Percentiles rank a stretch among this genome's conserved stretches.
Evolutionary conservation across 257 asterid species (phyloP).

Genomic region (Cinchona pubescens): DNA sequence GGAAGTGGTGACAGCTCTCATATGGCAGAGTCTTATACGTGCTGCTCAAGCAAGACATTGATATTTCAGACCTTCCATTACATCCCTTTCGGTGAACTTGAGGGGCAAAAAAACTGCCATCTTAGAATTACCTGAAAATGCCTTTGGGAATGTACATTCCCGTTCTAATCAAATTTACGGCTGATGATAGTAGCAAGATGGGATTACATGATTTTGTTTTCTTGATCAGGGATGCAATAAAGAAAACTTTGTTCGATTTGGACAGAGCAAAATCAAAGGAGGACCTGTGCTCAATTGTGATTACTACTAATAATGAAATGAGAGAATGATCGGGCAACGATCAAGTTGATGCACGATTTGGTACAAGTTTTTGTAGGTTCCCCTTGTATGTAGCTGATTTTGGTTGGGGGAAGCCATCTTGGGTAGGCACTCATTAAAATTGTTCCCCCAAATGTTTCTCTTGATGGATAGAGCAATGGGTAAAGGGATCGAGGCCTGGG

Average conservation of each 20-base stretch:
- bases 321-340: no score
- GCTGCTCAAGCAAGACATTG: slow-evolving; percentile 6
- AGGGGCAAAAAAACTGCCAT: background rate
- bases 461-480: background rate
- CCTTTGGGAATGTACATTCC: no score
- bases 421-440: background rate
- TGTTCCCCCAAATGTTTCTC: background rate
- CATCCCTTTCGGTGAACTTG: slow-evolving; percentile 12
- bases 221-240: slow-evolving; percentile 5
- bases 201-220: slow-evolving; percentile 3
- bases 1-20: slow-evolving; percentile 13
- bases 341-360: background rate
- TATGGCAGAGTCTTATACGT: slow-evolving; percentile 8
- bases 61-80: slow-evolving; percentile 8
- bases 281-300: no score
- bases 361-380: slow-evolving; percentile 12
- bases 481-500: no score
- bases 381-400: slow-evolving; percentile 16
- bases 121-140: background rate
- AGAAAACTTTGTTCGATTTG: no score
- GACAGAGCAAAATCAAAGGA: no score
- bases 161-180: background rate
- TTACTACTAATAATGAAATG: no score
- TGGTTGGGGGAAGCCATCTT: slow-evolving; percentile 12
- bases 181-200: background rate